Evolutionary conservation across 2,329 filamentous ascomycete genomes (phyloP), one percentile per base, ranked within the genome.

Genomic region (Nemania serpens): DNA sequence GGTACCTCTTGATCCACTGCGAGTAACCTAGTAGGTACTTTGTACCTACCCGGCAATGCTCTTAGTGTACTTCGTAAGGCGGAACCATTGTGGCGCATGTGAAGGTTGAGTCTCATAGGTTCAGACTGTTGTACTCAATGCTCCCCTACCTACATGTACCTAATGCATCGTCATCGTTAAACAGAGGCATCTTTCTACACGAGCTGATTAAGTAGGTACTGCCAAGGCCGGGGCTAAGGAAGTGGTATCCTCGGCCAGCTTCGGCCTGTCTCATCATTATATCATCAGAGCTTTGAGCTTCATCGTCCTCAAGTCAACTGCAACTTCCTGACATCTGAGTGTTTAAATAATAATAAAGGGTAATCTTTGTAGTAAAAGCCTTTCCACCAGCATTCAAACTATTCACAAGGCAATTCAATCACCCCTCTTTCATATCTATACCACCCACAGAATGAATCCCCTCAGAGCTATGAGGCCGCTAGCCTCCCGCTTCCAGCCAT

Each of bases 391-490:
- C 3, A 29, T 4, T 29, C 25, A 29, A 29, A 29, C 7, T 29
- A 29, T 29, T 7, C 25, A 29, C 25, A 4, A 29, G 25, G 11
- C 11, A 13, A 7, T 25, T 29, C 20, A 46, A 13, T 36, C 20
- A 15, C 12, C 22, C 22, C 10, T 18, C 18, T 22, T 15, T 20
- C 17, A 17, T 36, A 46, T 46, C 3, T 53, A 22, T n/a, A 37
- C 12, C 22, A 17, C 22, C n/a, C 20, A 36, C 33, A 13, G 55
- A 54, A 84, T 84, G 82, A 84, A 83, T 70, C 73, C 81, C 43
- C 75, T 88, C 60, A 82, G 85, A 69, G 82, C 80, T 68, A 75
- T 89, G 71, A 82, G 85, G 73, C 84, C 90, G 47, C 76, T 85
- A 65, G 83, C 84, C 71, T 83, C 84, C 29, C 83, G 82, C 64